These are phyloP conservation scores for Carex myosuroides DNA, from an alignment of 176 grass and related monocot genomes.

Conservation along the genomic window DNA sequence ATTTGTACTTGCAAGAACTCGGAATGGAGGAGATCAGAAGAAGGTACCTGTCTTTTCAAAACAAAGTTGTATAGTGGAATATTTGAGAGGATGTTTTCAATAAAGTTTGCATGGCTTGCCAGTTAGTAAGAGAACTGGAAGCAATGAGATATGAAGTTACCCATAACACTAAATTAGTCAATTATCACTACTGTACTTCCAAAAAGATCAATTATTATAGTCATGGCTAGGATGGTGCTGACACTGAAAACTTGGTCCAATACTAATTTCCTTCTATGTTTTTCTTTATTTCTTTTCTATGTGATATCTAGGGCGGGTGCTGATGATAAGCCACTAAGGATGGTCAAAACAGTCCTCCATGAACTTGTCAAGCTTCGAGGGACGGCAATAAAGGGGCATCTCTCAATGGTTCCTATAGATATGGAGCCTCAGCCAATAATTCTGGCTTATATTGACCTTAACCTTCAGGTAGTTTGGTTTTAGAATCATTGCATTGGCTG, in stretches of 20 bases:
- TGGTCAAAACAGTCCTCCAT: conserved; percentile 99
- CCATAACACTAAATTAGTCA: not conserved
- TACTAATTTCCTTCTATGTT: not conserved
- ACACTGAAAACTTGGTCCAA: not conserved
- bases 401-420: conserved; percentile 99
- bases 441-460: conserved; percentile 97
- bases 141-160: not conserved
- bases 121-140: not conserved
- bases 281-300: conserved; percentile 16
- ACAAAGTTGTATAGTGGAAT: not conserved
- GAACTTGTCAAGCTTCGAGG: conserved; percentile 98
- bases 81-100: not conserved
- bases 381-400: conserved; percentile 96
- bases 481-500: not conserved
- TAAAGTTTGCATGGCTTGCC: not conserved
- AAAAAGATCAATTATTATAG: not conserved
- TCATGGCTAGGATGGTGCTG: not conserved
- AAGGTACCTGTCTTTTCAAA: conserved; percentile 36
- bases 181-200: not conserved
- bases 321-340: conserved; percentile 95
- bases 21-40: conserved; percentile 99
- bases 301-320: conserved; percentile 74
- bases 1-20: conserved; percentile 94
- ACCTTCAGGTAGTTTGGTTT: conserved; percentile 69
- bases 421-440: conserved; percentile 97